Conservation (phyloP, 2,329 filamentous ascomycete genomes). For the Scytalidium lignicola region DNA sequence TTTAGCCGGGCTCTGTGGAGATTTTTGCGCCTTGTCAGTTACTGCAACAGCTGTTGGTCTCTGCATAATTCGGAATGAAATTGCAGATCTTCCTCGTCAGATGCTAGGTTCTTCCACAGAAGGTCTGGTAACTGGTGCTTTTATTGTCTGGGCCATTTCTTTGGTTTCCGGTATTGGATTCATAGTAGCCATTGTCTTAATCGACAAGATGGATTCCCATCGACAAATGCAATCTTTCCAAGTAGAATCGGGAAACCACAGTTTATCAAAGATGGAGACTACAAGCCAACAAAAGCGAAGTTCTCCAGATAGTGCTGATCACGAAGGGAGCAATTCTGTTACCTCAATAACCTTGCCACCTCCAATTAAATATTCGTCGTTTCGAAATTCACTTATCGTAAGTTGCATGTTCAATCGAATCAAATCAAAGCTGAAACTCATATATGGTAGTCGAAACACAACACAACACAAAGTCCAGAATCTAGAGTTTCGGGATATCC, state of each 20-base stretch:
- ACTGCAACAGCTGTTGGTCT: slow-evolving; percentile 21
- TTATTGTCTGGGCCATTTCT: slow-evolving; percentile 24
- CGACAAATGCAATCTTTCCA: slow-evolving; percentile 2
- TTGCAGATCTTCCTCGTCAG: slow-evolving; percentile 13
- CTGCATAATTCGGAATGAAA: slow-evolving; percentile 15
- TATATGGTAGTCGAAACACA: slow-evolving; percentile 37
- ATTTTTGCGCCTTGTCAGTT: slow-evolving; percentile 19
- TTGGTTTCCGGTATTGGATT: slow-evolving; percentile 22
- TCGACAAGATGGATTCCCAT: slow-evolving; percentile 24
- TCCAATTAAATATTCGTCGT: slow-evolving; percentile 41
- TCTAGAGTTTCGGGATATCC: slow-evolving; percentile 42
- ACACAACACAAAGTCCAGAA: slow-evolving; percentile 32
- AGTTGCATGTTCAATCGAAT: slow-evolving; percentile 43
- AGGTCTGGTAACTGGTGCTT: slow-evolving; percentile 19
- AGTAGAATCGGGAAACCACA: slow-evolving; percentile 11
- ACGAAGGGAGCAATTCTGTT: no score
- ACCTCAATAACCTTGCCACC: slow-evolving; percentile 24
- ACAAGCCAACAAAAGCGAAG: slow-evolving; percentile 8
- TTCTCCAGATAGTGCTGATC: slow-evolving; percentile 10
- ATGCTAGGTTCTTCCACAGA: slow-evolving; percentile 14
- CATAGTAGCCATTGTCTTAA: slow-evolving; percentile 21
- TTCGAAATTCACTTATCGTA: slow-evolving; percentile 44
- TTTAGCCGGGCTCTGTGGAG: slow-evolving; percentile 4
- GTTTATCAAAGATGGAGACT: slow-evolving; percentile 17
- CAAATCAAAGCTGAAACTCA: slow-evolving; percentile 50